These are phyloP conservation scores for Evernia prunastri DNA, from an alignment of 495 filamentous ascomycete species.

Conservation along the genomic window DNA sequence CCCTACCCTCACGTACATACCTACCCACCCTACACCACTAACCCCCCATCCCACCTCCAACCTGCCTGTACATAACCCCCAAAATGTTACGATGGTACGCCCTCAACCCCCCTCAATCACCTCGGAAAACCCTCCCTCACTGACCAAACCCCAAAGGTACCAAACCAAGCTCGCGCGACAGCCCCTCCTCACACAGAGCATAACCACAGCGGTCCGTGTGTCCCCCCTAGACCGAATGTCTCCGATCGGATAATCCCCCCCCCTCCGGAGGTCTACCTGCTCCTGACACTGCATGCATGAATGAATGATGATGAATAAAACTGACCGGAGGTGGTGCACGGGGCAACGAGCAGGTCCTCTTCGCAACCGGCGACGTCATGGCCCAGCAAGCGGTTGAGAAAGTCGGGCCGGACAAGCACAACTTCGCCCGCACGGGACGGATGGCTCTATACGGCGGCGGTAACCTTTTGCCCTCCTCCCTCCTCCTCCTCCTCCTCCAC, in stretches of 20 bases:
- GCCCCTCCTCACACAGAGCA: slow-evolving; percentile 80
- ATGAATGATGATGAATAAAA: no score
- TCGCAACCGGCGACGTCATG: slow-evolving; percentile 82
- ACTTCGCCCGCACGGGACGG: slow-evolving; percentile 70
- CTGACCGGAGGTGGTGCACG: not conserved
- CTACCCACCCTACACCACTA: not conserved
- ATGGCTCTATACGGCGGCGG: slow-evolving; percentile 92
- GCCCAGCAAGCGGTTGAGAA: slow-evolving; percentile 93
- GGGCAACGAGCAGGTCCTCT: slow-evolving; percentile 63
- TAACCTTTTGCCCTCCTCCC: slow-evolving; percentile 39
- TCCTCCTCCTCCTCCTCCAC: not conserved
- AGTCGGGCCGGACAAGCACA: slow-evolving; percentile 70
- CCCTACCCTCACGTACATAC: not conserved
- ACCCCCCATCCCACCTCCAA: not conserved
- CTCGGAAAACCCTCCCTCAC: not conserved
- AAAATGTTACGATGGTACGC: slow-evolving; percentile 20
- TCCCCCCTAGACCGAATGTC: not conserved
- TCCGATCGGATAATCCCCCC: not conserved
- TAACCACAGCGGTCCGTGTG: slow-evolving; percentile 67
- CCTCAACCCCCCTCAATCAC: no score
- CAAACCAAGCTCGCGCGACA: slow-evolving; percentile 71
- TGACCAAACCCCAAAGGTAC: slow-evolving; percentile 56
- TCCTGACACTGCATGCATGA: no score
- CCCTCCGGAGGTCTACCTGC: not conserved
- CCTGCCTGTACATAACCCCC: not conserved